These are phyloP conservation scores for Stachybotrys echinatus DNA, from an alignment of 2,329 filamentous ascomycete genomes.

Conservation along the genomic window DNA sequence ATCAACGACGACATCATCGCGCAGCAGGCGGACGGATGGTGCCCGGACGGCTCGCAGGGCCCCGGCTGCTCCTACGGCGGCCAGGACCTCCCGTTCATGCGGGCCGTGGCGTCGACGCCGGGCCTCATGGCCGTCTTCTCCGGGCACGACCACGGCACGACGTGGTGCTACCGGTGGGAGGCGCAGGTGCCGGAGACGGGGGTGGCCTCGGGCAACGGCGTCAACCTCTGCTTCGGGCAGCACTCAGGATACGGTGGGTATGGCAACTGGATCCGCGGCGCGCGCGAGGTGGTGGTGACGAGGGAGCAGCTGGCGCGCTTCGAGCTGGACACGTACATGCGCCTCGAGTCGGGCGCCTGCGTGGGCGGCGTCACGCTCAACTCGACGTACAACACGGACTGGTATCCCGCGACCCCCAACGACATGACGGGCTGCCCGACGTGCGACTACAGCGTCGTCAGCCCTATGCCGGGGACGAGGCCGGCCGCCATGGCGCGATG, in stretches of 20 bases:
- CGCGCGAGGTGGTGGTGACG: slow-evolving; percentile 47
- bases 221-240: slow-evolving; percentile 55
- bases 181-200: slow-evolving; percentile 23
- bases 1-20: slow-evolving; percentile 39
- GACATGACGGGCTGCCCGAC: slow-evolving; percentile 19
- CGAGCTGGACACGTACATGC: slow-evolving; percentile 54
- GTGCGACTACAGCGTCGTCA: background rate
- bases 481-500: no score
- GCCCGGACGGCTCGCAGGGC: slow-evolving; percentile 33
- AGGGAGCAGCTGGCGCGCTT: slow-evolving; percentile 31
- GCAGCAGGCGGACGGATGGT: slow-evolving; percentile 39
- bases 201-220: slow-evolving; percentile 31
- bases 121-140: slow-evolving; percentile 55
- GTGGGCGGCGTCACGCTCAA: slow-evolving; percentile 52
- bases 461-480: background rate
- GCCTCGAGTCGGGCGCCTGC: slow-evolving; percentile 49
- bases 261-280: slow-evolving; percentile 57
- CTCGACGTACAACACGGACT: slow-evolving; percentile 51
- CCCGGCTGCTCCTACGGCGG: no score
- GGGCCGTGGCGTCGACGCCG: slow-evolving; percentile 46
- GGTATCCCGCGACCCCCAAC: slow-evolving; percentile 41
- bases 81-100: slow-evolving; percentile 60
- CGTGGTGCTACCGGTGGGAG: slow-evolving; percentile 52
- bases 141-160: slow-evolving; percentile 62
- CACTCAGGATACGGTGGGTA: slow-evolving; percentile 69